phyloP scores from a whole-genome alignment of 352 stramenopile genomes.

The Globisporangium spinosum region DNA sequence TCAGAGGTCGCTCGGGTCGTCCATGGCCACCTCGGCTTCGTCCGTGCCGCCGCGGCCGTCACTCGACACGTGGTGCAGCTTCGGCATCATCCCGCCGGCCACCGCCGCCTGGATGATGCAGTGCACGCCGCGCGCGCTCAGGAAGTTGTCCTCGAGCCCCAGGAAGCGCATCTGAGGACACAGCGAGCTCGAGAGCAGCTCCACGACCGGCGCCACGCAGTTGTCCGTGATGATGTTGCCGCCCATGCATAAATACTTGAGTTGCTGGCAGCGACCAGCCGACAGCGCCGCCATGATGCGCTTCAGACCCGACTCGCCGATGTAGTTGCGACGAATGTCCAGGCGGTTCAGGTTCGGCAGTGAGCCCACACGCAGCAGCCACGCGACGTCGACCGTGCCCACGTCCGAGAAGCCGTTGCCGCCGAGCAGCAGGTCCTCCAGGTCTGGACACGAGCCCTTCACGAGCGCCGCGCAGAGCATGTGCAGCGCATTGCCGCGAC shows the following conservation, averaged over 20 bases:
- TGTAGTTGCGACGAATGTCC: conserved; percentile 69
- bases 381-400: conserved; percentile 44
- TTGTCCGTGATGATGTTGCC: conserved; percentile 84
- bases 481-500: conserved; percentile 38
- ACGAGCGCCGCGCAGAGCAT: conserved; percentile 41
- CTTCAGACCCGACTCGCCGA: conserved; percentile 54
- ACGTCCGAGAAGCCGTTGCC: conserved; percentile 67
- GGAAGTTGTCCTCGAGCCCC: conserved; percentile 77
- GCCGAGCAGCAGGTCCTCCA: conserved; percentile 56
- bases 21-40: neutral
- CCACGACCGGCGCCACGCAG: conserved; percentile 47
- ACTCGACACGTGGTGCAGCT: conserved; percentile 47
- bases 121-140: conserved; percentile 59
- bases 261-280: conserved; percentile 22
- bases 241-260: conserved; percentile 74
- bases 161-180: conserved; percentile 64
- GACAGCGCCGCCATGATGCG: conserved; percentile 36
- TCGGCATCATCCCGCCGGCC: conserved; percentile 37
- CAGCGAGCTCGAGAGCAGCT: conserved; percentile 31
- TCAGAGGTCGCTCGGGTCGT: conserved; percentile 5
- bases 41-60: conserved; percentile 25
- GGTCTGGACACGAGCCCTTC: conserved; percentile 40
- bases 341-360: conserved; percentile 39
- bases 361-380: conserved; percentile 33
- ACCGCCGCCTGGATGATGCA: conserved; percentile 57